Evolutionary conservation across 441 rosid species (phyloP), one percentile per base, ranked within the genome.

Genomic region (Pelargonium hybrid): DNA sequence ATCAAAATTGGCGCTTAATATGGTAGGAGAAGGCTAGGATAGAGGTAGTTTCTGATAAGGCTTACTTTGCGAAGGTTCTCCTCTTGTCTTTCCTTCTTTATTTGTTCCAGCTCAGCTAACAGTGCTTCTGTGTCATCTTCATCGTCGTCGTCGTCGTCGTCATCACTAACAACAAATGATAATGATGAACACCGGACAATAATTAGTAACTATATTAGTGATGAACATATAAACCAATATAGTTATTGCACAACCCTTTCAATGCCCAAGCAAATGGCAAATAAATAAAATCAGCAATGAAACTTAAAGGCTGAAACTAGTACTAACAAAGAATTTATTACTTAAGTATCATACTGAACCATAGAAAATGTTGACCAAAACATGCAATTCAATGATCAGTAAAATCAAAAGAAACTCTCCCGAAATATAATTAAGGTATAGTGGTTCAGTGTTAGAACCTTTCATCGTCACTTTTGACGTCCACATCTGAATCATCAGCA

Each of bases 401-500:
- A 2, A 31, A 31, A 2, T 31, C 2, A 31, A 1, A 31, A 1
- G 37, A 31, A 31, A 31, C 37, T 31, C 37, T 31, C 37, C 37
- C 4, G 37, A 3, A 21, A 59, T 59, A 21, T 7, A 59, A 21
- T 59, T 10, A 31, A 31, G 64, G 11, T 59, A 59, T 2, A 59
- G 10, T 10, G 14, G 64, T 59, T 59, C 37, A 21, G 29, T 2
- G 64, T 59, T 20, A 59, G 64, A 63, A 91, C 97, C 97, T 91
- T 10, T 87, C 98, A 80, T 84, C 84, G 13, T 84, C 92, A 62
- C 85, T 87, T 78, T 85, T 84, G 74, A 82, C 82, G 68, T 93
- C 97, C 73, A 85, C 86, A 83, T 91, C 98, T 75, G 98, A 93
- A 80, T 93, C 98, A 88, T 93, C 96, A 73, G 98, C 98, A 85